Conservation (phyloP, 345 rosid species). For the Aegle marmelos region DNA sequence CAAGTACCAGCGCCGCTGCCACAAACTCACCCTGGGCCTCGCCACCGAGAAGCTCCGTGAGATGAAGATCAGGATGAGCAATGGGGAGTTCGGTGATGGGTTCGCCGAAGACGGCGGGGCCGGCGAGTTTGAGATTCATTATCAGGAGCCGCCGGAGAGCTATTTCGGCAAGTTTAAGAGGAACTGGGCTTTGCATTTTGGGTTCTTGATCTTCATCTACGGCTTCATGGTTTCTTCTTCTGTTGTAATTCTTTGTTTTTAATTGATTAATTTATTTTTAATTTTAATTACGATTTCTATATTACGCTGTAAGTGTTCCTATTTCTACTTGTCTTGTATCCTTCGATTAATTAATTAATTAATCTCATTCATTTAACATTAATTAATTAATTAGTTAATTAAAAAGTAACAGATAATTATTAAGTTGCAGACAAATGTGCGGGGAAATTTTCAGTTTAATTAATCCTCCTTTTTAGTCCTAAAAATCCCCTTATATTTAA, state of each 20-base stretch:
- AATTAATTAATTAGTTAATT: too few species aligned
- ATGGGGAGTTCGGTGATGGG: conserved; percentile 38
- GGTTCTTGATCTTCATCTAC: conserved; percentile 80
- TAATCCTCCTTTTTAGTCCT: too few species aligned
- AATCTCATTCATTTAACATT: too few species aligned
- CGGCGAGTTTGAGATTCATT: conserved; percentile 77
- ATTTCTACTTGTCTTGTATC: too few species aligned
- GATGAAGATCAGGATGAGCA: conserved; percentile 52
- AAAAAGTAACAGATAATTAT: too few species aligned
- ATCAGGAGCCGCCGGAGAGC: conserved; percentile 93
- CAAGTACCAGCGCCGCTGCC: conserved; percentile 96
- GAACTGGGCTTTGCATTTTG: conserved; percentile 93
- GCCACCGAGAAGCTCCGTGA: conserved; percentile 92
- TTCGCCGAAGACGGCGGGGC: conserved; percentile 49
- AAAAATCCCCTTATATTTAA: too few species aligned
- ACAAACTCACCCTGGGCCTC: conserved; percentile 87
- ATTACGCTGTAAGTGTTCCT: too few species aligned
- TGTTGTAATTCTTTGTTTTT: conserved; percentile 83
- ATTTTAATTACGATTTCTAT: neutral
- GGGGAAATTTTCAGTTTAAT: too few species aligned
- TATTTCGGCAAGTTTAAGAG: conserved; percentile 95
- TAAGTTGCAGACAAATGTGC: too few species aligned
- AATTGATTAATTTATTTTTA: neutral
- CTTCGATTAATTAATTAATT: too few species aligned
- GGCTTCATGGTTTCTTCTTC: conserved; percentile 78